phyloP scores from a whole-genome alignment of 805 yeast genomes.

The Yarrowia sp. region DNA sequence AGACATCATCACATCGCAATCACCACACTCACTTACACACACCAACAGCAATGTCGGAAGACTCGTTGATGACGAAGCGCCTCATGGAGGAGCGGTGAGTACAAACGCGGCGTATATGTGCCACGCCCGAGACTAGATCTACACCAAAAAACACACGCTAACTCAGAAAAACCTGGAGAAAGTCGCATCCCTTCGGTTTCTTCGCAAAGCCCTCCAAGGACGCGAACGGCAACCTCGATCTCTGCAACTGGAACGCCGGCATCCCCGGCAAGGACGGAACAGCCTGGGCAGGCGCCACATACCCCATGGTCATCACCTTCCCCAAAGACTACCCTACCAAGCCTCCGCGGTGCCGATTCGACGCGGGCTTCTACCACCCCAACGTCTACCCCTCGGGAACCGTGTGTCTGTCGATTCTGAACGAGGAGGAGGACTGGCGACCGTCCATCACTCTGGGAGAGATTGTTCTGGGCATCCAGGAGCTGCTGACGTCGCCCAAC shows the following conservation, averaged over 20 bases:
- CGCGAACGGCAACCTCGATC: slow-evolving; percentile 79
- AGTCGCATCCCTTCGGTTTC: slow-evolving; percentile 97
- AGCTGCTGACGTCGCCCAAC: slow-evolving; percentile 83
- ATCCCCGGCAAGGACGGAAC: slow-evolving; percentile 91
- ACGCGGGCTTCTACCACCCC: slow-evolving; percentile 91
- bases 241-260: slow-evolving; percentile 90
- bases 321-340: slow-evolving; percentile 91
- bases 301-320: slow-evolving; percentile 76
- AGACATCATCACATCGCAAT: slow-evolving; percentile 19
- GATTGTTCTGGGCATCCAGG: slow-evolving; percentile 88
- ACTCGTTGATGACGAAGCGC: slow-evolving; percentile 14
- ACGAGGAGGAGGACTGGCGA: slow-evolving; percentile 97
- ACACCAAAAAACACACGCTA: too few species aligned
- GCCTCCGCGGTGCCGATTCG: slow-evolving; percentile 92
- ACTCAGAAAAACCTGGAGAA: slow-evolving; percentile 89
- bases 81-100: slow-evolving; percentile 18
- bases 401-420: slow-evolving; percentile 84
- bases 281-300: slow-evolving; percentile 86
- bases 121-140: too few species aligned
- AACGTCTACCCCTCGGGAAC: slow-evolving; percentile 98
- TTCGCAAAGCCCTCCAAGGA: slow-evolving; percentile 83
- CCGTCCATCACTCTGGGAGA: slow-evolving; percentile 93
- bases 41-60: neutral
- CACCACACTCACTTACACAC: neutral
- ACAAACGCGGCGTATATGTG: too few species aligned